phyloP scores from a whole-genome alignment of 2,329 filamentous ascomycete species.

The Scleromitrula shiraiana region DNA sequence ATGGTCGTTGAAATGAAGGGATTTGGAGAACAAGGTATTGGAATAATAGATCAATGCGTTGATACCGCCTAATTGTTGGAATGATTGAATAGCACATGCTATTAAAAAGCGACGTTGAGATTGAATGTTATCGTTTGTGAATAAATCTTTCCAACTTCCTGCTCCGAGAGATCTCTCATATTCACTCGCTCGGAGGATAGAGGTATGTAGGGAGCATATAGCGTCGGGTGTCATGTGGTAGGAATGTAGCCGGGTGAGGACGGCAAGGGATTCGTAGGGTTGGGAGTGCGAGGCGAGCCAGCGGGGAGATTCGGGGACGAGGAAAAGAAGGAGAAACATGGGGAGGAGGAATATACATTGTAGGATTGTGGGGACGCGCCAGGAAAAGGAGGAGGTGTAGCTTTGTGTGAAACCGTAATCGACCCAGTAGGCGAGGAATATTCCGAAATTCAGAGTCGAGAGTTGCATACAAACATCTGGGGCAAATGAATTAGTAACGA shows the following conservation, averaged over 20 bases:
- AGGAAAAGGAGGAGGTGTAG: slow-evolving; percentile 36
- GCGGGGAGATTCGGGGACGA: slow-evolving; percentile 42
- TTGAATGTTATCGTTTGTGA: slow-evolving; percentile 29
- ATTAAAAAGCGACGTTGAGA: slow-evolving; percentile 43
- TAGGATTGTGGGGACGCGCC: slow-evolving; percentile 54
- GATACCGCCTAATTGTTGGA: slow-evolving; percentile 42
- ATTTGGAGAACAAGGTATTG: slow-evolving; percentile 39
- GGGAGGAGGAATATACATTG: slow-evolving; percentile 18
- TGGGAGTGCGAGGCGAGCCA: slow-evolving; percentile 37
- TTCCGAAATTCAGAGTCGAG: slow-evolving; percentile 44
- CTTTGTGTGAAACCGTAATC: slow-evolving; percentile 50
- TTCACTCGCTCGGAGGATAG: slow-evolving; percentile 29
- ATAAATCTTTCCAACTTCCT: slow-evolving; percentile 22
- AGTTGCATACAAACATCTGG: slow-evolving; percentile 39
- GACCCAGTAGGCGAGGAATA: slow-evolving; percentile 54
- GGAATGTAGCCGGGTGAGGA: slow-evolving; percentile 44
- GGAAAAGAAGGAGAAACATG: slow-evolving; percentile 44
- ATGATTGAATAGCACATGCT: slow-evolving; percentile 39
- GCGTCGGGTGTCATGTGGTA: slow-evolving; percentile 17
- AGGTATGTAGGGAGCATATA: slow-evolving; percentile 24
- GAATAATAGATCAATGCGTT: slow-evolving; percentile 37
- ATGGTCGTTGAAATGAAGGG: slow-evolving; percentile 35
- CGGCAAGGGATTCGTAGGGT: slow-evolving; percentile 34
- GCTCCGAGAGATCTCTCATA: slow-evolving; percentile 31
- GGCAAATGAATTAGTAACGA: neutral